Evolutionary conservation across 2,329 filamentous ascomycete species (phyloP).

Genomic region (Rhinocladiella mackenziei): DNA sequence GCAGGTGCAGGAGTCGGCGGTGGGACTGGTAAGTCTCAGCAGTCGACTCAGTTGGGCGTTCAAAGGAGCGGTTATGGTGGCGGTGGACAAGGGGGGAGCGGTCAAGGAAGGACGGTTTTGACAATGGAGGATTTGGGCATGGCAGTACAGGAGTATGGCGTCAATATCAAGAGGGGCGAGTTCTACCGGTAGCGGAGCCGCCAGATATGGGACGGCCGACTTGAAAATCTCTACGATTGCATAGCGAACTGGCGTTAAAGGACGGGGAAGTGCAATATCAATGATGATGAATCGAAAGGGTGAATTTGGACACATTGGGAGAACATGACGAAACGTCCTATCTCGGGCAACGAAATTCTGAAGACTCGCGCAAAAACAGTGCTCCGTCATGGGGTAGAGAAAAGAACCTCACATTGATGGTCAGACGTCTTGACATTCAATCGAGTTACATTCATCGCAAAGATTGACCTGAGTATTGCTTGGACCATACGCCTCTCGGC

Average conservation of each 20-base stretch:
- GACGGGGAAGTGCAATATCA: neutral
- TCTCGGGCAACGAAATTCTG: no score
- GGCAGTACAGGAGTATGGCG: constrained; percentile 95
- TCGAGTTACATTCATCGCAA: no score
- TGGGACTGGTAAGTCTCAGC: constrained; percentile 48
- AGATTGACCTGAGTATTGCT: no score
- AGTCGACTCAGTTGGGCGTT: constrained; percentile 59
- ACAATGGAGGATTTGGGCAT: constrained; percentile 99
- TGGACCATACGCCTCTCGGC: no score
- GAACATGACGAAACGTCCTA: no score
- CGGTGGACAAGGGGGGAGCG: constrained; percentile 77
- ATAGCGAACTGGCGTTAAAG: constrained; percentile 11
- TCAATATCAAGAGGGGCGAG: constrained; percentile 95
- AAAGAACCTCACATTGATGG: no score
- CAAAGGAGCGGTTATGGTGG: constrained; percentile 78
- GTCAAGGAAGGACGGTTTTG: constrained; percentile 83
- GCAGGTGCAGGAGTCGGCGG: constrained; percentile 42
- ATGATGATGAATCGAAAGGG: neutral
- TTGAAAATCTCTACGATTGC: constrained; percentile 1
- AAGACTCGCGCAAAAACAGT: no score
- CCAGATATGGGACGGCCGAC: neutral
- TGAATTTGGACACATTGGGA: neutral
- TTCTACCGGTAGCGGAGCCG: constrained; percentile 71
- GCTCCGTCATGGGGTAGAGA: no score
- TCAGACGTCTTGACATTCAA: no score